A percentile compares a stretch with the other conserved stretches of the same genome.
Conservation (phyloP, 1,284 basidiomycete genomes). For the Mycena citricolor region DNA sequence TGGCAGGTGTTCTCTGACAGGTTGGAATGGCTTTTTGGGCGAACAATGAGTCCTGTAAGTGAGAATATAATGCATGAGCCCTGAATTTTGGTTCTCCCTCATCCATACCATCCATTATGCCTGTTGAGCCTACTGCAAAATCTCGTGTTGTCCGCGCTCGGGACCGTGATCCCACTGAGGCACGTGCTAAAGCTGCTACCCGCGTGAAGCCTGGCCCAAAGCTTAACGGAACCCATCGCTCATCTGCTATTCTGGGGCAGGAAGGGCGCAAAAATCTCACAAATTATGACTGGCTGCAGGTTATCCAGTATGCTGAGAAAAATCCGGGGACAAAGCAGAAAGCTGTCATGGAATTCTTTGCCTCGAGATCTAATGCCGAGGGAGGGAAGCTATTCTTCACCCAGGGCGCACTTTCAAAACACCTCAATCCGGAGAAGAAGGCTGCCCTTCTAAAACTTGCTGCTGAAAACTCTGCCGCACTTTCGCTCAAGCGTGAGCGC, state of each 20-base stretch:
- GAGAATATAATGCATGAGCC: no score
- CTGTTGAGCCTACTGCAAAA: no score
- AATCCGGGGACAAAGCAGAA: constrained; percentile 16
- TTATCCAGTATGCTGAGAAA: constrained; percentile 20
- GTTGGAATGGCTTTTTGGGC: no score
- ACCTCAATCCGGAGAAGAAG: constrained; percentile 2
- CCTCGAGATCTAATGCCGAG: constrained; percentile 6
- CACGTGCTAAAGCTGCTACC: no score
- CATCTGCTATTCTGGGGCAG: not conserved
- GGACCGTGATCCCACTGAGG: no score
- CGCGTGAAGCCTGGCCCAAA: constrained; percentile 13
- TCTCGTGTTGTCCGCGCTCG: no score
- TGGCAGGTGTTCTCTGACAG: no score
- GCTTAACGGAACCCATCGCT: constrained; percentile 2
- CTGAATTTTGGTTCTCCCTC: no score
- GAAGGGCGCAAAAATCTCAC: constrained; percentile 18
- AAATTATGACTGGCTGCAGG: constrained; percentile 23
- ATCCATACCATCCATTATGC: no score
- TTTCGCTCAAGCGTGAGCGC: constrained; percentile 20
- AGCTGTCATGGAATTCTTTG: constrained; percentile 22
- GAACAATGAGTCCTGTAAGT: no score
- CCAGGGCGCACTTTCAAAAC: constrained; percentile 9
- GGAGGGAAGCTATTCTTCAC: constrained; percentile 10
- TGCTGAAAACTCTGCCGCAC: constrained; percentile 14
- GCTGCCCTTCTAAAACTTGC: not conserved